Evolutionary conservation across 495 filamentous ascomycete genomes (phyloP).

Genomic region (Penicillium cosmopolitanum): DNA sequence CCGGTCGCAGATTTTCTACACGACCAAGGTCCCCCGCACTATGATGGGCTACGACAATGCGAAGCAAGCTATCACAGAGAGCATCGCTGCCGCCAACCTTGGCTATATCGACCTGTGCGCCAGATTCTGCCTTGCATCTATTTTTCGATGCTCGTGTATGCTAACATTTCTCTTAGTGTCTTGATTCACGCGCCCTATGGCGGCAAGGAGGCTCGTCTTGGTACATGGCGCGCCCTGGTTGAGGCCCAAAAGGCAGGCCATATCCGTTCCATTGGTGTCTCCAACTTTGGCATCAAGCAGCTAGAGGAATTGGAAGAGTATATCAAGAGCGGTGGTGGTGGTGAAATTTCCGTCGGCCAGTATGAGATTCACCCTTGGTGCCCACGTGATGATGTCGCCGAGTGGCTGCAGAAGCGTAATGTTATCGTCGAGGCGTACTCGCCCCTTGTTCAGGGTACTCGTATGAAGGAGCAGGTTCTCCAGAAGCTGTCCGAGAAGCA

Average conservation of each 20-base stretch:
- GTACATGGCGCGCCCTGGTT: conserved; percentile 58
- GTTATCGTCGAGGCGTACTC: conserved; percentile 80
- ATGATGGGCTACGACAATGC: conserved; percentile 55
- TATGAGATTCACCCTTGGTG: conserved; percentile 93
- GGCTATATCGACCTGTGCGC: conserved; percentile 60
- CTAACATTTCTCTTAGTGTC: conserved; percentile 34
- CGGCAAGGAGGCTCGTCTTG: conserved; percentile 50
- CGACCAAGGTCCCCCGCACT: conserved; percentile 54
- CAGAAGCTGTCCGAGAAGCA: conserved; percentile 67
- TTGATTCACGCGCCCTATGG: conserved; percentile 62
- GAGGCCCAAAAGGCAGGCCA: conserved; percentile 58
- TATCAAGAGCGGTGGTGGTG: conserved; percentile 73
- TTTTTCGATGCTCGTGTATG: background rate
- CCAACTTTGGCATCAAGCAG: conserved; percentile 59
- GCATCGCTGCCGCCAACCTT: conserved; percentile 48
- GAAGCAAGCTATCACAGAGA: conserved; percentile 52
- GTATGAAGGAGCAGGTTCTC: conserved; percentile 67
- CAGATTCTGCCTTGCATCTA: background rate
- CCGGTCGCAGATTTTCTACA: conserved; percentile 59
- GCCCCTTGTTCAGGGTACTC: conserved; percentile 70
- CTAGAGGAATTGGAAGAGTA: conserved; percentile 69
- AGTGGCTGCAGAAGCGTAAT: conserved; percentile 71
- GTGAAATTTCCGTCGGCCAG: conserved; percentile 80
- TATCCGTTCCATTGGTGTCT: conserved; percentile 58
- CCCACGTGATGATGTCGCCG: conserved; percentile 71